Base-by-base conservation (phyloP, 495 filamentous ascomycete species). In the Geoglossum glabrum region DNA sequence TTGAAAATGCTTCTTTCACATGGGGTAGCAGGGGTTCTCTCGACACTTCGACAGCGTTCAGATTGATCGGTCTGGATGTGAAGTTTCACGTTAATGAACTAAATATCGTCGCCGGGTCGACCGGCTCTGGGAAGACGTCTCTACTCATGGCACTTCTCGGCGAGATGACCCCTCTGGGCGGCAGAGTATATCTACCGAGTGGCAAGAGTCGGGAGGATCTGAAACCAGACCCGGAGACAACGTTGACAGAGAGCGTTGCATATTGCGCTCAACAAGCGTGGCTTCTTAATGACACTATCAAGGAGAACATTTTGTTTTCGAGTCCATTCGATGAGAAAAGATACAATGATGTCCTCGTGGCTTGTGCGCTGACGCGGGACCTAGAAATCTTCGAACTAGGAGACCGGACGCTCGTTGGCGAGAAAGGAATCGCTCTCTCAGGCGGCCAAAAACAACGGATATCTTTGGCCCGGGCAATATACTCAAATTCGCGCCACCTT, bases 391-490 rank as follows among this genome's bases (percentile, higher is more conserved):
- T 99, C 5, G 92, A 95, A 66, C 79, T 79, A 58, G 93, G 93
- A 40, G 93, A 99, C 62, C 79, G 92, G 70, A 97, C 93, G 0
- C 71, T 96, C 13, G 93, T 97, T 13, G 93, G 93, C 47, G 93
- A 99, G 69, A 97, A 96, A 69, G 93, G 93, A 40, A 95, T 99
- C 60, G 87, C 90, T 50, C 75, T 99, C 27, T 99, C 93, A 13
- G 93, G 93, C 59, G 92, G 92, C 3, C 92, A 99, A 69, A 99
- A 99, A 70, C 92, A 99, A 70, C 81, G 92, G 57, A 96, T 99
- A 33, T 97, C 93, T 27, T 74, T 99, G 25, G 92, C 92, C 17
- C 80, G 92, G 61, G 92, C 93, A 1, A 73, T 99, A 15, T 99
- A 99, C 68, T 93, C 86, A 59, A 87, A 84, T 68, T 90, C 89